Base-by-base conservation (phyloP, 495 filamentous ascomycete genomes). In the Aspergillus olivimuriae region DNA sequence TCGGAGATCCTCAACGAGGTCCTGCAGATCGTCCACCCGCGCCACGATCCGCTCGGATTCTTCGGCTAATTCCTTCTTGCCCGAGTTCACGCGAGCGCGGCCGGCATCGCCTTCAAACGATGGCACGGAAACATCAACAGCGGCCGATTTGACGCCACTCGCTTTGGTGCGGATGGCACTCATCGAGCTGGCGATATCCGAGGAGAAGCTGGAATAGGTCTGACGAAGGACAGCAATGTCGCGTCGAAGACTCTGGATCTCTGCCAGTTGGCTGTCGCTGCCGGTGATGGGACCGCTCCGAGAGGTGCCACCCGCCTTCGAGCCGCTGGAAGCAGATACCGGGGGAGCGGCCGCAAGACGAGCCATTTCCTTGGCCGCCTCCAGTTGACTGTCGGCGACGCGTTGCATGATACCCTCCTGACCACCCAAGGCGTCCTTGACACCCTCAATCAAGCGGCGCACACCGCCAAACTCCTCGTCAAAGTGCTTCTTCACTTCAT, bases 401-500 rank as follows among this genome's bases (percentile, higher is more conserved):
- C 83, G 75, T 55, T 90, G 87, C 36, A 98, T 75, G 10, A 82
- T 77, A 3, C 74, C 72, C 33, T 84, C 79, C 50, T 98, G 94
- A 10, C 86, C 84, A 33, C 86, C 84, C 23, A 98, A 65, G 16
- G 82, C 80, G 20, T 80, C 83, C 49, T 81, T 83, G 40, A 98
- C 78, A 39, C 84, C 77, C 55, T 95, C 85, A 15, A 98, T 80
- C 34, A 95, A 69, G 34, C 76, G 77, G 50, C 81, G 83, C 17
- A 98, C 65, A 22, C 81, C 81, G n/a, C 82, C 84, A 36, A 98
- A 69, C 22, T 89, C 87, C 44, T 97, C 90, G 51, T 98, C 92
- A 48, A 98, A 88, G 58, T 96, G 91, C 41, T 81, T 80, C 65
- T 97, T 97, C 19, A 98, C 90, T 58, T 98, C 92, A 61, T 97